Conservation (phyloP, 2,329 filamentous ascomycete genomes). For the Alternaria infectoria region DNA sequence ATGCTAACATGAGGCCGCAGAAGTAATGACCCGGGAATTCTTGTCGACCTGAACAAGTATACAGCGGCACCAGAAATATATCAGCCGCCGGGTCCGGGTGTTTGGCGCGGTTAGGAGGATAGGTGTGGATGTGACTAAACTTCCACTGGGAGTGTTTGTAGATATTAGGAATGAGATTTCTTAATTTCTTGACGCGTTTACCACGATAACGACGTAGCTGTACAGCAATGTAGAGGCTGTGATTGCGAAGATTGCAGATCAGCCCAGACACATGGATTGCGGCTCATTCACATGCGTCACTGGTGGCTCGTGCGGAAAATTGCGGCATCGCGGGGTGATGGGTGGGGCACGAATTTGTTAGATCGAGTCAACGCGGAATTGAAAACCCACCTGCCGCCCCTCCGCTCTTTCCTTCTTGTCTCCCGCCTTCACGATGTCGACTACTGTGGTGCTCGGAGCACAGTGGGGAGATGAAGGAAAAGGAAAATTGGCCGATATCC, state of each 20-base stretch:
- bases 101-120: not conserved
- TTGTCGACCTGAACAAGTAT: not conserved
- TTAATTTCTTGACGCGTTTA: not conserved
- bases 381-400: conserved; percentile 29
- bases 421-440: conserved; percentile 48
- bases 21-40: not conserved
- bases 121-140: not conserved
- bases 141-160: not conserved
- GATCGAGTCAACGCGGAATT: conserved; percentile 3
- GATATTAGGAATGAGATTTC: not conserved
- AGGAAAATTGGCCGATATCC: conserved; percentile 66
- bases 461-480: conserved; percentile 68
- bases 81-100: not conserved
- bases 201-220: not conserved
- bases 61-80: not conserved
- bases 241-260: not conserved
- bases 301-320: conserved; percentile 17
- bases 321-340: conserved; percentile 16
- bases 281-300: conserved; percentile 13
- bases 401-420: conserved; percentile 11
- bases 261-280: not conserved
- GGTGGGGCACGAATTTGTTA: conserved; percentile 18
- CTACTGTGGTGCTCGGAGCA: conserved; percentile 64
- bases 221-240: not conserved
- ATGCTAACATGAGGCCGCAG: not conserved